phyloP scores from a whole-genome alignment of 129 eudicot species.

The Sambucus nigra region DNA sequence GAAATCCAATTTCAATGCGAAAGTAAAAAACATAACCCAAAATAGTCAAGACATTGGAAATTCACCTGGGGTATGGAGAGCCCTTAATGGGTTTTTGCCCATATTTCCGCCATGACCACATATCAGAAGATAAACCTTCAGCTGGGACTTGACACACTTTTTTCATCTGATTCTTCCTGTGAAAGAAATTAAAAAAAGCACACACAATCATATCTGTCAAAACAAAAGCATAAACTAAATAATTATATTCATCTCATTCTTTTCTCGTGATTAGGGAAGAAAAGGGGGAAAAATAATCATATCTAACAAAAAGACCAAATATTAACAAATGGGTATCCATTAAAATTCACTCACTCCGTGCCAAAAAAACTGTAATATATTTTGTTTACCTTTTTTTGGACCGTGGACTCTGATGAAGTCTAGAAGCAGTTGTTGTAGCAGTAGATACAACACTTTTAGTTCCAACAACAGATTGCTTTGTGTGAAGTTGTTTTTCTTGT shows the following conservation, averaged over 20 bases:
- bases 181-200: slow-evolving; percentile 8
- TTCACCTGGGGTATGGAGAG: slow-evolving; percentile 94
- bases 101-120: slow-evolving; percentile 99
- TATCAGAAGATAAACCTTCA: slow-evolving; percentile 79
- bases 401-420: slow-evolving; percentile 40
- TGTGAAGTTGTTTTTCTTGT: slow-evolving; percentile 21
- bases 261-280: no score
- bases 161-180: slow-evolving; percentile 70
- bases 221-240: no score
- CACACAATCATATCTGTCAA: neutral
- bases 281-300: no score
- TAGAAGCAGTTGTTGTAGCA: slow-evolving; percentile 8
- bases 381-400: slow-evolving; percentile 67
- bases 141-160: slow-evolving; percentile 88
- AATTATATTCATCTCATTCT: neutral
- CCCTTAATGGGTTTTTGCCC: slow-evolving; percentile 99
- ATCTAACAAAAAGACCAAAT: slow-evolving; percentile 4
- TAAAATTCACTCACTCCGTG: no score
- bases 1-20: neutral
- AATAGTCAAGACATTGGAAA: neutral
- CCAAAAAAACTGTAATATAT: no score
- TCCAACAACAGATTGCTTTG: slow-evolving; percentile 29
- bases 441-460: slow-evolving; percentile 35
- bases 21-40: neutral
- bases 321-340: slow-evolving; percentile 14